Evolutionary conservation across 2,329 filamentous ascomycete genomes (phyloP).

Genomic region (Onygenales sp.): DNA sequence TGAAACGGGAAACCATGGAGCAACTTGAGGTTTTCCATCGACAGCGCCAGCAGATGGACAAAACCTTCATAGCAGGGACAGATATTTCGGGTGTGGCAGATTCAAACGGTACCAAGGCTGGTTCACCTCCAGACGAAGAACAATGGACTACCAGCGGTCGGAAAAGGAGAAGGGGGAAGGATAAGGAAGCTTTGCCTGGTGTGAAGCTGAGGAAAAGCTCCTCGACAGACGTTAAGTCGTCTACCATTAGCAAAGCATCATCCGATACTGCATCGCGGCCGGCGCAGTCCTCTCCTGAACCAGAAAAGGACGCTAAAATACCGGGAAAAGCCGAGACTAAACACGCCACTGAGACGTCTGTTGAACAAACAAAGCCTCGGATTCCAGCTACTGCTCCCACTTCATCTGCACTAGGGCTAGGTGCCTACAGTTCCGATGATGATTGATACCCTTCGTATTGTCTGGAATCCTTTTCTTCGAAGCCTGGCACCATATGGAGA

Average conservation of each 20-base stretch:
- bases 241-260: not conserved
- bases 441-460: slow-evolving; percentile 19
- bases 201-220: slow-evolving; percentile 36
- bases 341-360: not conserved
- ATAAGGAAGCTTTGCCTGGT: slow-evolving; percentile 28
- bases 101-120: slow-evolving; percentile 9
- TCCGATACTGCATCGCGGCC: not conserved
- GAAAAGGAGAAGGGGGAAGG: slow-evolving; percentile 45
- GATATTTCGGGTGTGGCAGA: slow-evolving; percentile 17
- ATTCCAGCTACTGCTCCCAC: slow-evolving; percentile 12
- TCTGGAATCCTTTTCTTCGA: not conserved
- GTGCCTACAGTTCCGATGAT: slow-evolving; percentile 32
- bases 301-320: not conserved
- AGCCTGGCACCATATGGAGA: not conserved
- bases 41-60: slow-evolving; percentile 51
- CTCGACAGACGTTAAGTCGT: slow-evolving; percentile 11
- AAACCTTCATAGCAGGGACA: slow-evolving; percentile 33
- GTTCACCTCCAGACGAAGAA: slow-evolving; percentile 27
- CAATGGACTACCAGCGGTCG: slow-evolving; percentile 42
- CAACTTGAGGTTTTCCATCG: slow-evolving; percentile 50
- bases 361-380: slow-evolving; percentile 6
- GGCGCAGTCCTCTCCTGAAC: not conserved
- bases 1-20: slow-evolving; percentile 50
- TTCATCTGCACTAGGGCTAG: slow-evolving; percentile 24
- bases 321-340: not conserved